Conservation (phyloP, 2,329 filamentous ascomycete species). For the Coleophoma eucalyptorum region DNA sequence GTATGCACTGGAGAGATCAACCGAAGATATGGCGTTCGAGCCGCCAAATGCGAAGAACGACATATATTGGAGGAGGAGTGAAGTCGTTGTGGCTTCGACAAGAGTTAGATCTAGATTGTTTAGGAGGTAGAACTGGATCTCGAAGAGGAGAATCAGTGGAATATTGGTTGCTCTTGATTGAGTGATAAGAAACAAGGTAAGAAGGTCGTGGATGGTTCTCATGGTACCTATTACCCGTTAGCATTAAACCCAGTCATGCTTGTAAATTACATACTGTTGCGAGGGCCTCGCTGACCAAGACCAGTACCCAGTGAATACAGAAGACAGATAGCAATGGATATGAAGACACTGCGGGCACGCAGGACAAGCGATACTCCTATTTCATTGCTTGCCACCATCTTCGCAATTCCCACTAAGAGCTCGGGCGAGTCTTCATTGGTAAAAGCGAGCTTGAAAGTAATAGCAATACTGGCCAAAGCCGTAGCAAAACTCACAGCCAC, state of each 20-base stretch:
- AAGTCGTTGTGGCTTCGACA: conserved; percentile 62
- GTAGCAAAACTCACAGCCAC: conserved; percentile 29
- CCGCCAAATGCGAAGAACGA: conserved; percentile 90
- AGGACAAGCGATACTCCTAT: conserved; percentile 19
- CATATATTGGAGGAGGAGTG: conserved; percentile 72
- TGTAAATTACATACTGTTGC: conserved; percentile 14
- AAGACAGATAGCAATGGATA: conserved; percentile 34
- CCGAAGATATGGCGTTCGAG: conserved; percentile 91
- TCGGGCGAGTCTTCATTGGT: conserved; percentile 86
- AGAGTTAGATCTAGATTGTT: conserved; percentile 42
- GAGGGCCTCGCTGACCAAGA: conserved; percentile 26
- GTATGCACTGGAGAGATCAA: conserved; percentile 92
- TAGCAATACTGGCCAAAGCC: conserved; percentile 49
- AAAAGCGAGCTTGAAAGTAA: conserved; percentile 88
- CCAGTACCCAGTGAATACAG: conserved; percentile 36
- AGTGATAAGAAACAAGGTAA: conserved; percentile 77
- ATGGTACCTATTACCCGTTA: conserved; percentile 16
- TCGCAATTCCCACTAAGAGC: conserved; percentile 49
- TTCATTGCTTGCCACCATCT: conserved; percentile 19
- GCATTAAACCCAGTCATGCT: conserved; percentile 1
- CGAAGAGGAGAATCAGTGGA: conserved; percentile 76
- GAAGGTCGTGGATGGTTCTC: conserved; percentile 60
- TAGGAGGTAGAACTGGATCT: conserved; percentile 54
- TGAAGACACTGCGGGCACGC: conserved; percentile 42
- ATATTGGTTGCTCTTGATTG: conserved; percentile 85